Evolutionary conservation across 208 protist species (phyloP), one percentile per base, ranked within the genome.

Genomic region (Phytomonas francai): DNA sequence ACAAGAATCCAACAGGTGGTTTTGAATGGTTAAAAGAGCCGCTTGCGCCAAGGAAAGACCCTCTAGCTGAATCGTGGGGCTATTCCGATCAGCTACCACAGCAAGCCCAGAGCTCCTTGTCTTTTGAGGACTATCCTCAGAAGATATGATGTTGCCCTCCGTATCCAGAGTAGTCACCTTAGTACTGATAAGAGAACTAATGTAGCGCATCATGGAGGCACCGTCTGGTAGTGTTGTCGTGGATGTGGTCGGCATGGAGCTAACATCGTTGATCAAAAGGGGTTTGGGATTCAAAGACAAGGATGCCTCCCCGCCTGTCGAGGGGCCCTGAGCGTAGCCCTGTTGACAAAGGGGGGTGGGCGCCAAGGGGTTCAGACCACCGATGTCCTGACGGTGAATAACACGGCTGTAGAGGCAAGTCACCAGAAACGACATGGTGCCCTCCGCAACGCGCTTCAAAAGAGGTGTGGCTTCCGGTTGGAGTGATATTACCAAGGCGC

Each of bases 11-110:
- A 58, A 25, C 5, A 73, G 29, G 12, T 59, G 62, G 59, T 67
- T 57, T 34, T 80, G 65, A 34, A 95, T 51, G 25, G 80, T 67
- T 51, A 87, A 76, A 6, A 95, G 67, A 22, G 83, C 85, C 27
- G 63, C 59, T 68, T 94, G 88, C 14, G 83, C 88, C 33, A 96
- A 68, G 25, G 59, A 65, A 3, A 96, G 76, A 0, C 91, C 91
- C 67, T 87, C 82, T 27, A 96, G 74, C 67, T 96, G 88, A n/a
- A 89, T 73, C 9, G 71, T 66, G 4, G 80, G 59, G 51, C 64
- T 58, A 45, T 42, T 80, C 29, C 65, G 71, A 42, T 59, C 75
- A n/a, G 63, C 30, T 39, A 59, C 31, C 29, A 57, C 63, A 25
- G 71, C 8, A 62, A 36, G 6, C 0, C 30, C 27, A 36, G 58